Conservation (phyloP, 1,284 basidiomycete species). For the Apiotrichum laibachii region DNA sequence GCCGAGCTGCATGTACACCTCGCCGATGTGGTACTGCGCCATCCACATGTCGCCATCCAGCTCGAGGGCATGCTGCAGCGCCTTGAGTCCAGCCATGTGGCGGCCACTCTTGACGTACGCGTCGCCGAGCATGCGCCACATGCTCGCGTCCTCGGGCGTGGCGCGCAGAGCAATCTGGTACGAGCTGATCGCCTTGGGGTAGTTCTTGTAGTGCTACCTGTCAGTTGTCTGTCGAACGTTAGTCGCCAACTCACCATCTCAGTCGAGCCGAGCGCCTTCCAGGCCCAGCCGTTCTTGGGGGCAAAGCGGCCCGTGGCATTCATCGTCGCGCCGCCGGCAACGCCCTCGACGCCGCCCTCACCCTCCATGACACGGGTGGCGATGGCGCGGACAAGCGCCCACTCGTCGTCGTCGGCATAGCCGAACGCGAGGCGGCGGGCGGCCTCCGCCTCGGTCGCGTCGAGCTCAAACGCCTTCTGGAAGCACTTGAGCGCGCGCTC, state of each 20-base stretch:
- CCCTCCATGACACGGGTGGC: conserved; percentile 88
- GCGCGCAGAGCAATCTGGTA: conserved; percentile 86
- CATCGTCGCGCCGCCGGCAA: conserved; percentile 56
- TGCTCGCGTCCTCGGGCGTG: conserved; percentile 69
- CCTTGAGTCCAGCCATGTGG: conserved; percentile 85
- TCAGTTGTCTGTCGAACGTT: background rate
- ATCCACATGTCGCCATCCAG: conserved; percentile 76
- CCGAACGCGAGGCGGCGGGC: conserved; percentile 79
- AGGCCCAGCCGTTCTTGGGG: conserved; percentile 91
- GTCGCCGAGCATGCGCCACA: conserved; percentile 89
- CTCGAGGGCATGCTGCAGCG: conserved; percentile 70
- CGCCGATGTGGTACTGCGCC: conserved; percentile 76
- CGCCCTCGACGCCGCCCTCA: conserved; percentile 73
- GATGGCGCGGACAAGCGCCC: conserved; percentile 93
- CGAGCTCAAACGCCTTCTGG: conserved; percentile 97
- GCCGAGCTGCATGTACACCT: conserved; percentile 78
- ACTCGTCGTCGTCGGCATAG: conserved; percentile 89
- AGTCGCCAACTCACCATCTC: conserved; percentile 66
- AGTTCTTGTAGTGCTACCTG: conserved; percentile 70
- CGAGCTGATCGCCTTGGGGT: conserved; percentile 73
- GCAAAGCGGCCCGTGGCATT: conserved; percentile 56
- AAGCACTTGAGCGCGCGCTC: conserved; percentile 91
- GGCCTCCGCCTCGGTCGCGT: conserved; percentile 81
- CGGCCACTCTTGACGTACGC: conserved; percentile 85
- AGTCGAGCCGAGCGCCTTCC: conserved; percentile 93